These are phyloP conservation scores for Begonia loranthoides DNA, from an alignment of 306 rosid genomes.

Conservation along the genomic window DNA sequence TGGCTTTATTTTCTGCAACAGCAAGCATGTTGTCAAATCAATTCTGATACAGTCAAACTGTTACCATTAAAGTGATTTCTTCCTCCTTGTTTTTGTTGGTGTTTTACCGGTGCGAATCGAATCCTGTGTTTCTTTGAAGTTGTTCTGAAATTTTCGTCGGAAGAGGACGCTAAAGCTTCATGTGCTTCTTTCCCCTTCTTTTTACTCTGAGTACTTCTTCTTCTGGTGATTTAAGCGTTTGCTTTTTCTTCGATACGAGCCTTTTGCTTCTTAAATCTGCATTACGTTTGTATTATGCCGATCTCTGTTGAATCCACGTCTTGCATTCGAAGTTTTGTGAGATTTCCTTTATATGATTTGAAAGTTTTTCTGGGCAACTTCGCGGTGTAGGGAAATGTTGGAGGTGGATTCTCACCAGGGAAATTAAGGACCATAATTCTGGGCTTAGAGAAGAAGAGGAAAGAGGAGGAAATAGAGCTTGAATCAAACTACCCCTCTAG, in stretches of 20 bases:
- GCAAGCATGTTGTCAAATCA: no score
- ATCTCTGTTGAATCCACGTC: background rate
- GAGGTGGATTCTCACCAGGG: constrained; percentile 88
- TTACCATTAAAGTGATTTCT: no score
- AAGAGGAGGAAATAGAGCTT: constrained; percentile 49
- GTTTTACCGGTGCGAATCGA: no score
- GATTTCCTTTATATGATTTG: background rate
- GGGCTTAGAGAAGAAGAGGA: constrained; percentile 80
- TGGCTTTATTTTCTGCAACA: no score
- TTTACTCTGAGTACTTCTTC: background rate
- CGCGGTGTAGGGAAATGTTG: constrained; percentile 23
- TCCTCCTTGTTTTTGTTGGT: no score
- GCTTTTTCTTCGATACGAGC: background rate
- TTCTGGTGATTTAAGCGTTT: constrained; percentile 9
- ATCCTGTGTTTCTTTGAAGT: no score
- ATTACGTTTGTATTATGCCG: background rate
- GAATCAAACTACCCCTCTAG: constrained; percentile 46
- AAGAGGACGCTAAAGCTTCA: constrained; percentile 86
- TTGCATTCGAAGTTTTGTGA: background rate
- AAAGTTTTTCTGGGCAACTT: background rate
- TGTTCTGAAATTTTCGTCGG: no score
- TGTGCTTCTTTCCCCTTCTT: constrained; percentile 22
- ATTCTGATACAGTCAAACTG: no score
- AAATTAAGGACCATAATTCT: constrained; percentile 67
- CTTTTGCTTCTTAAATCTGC: no score